phyloP scores from a whole-genome alignment of 345 rosid genomes.

The Salix dunnii region DNA sequence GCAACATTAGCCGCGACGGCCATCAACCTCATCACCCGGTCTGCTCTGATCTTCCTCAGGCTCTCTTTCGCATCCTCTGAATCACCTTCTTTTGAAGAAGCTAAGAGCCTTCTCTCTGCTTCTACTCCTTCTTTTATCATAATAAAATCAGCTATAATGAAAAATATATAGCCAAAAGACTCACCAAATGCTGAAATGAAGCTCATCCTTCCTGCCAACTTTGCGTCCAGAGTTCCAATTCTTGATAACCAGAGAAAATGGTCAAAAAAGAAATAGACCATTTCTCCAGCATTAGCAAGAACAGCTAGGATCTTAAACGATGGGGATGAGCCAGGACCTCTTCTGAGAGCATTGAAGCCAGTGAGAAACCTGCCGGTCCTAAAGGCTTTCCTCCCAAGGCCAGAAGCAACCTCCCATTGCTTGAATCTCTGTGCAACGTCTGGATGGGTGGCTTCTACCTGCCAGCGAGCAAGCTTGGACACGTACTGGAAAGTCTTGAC shows the following conservation, averaged over 20 bases:
- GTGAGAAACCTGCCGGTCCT: conserved; percentile 90
- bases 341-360: conserved; percentile 74
- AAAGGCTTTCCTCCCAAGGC: conserved; percentile 91
- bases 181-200: conserved; percentile 94
- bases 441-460: conserved; percentile 47
- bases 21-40: conserved; percentile 81
- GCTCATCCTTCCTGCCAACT: conserved; percentile 73
- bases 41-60: conserved; percentile 47
- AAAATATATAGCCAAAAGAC: conserved; percentile 89
- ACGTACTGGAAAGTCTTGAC: conserved; percentile 97
- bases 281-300: conserved; percentile 87
- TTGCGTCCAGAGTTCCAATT: conserved; percentile 69
- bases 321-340: conserved; percentile 61
- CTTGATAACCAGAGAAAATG: conserved; percentile 93
- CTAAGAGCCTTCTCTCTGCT: conserved; percentile 47
- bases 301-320: conserved; percentile 46
- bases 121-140: conserved; percentile 47
- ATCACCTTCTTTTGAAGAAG: conserved; percentile 14
- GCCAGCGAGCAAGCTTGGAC: conserved; percentile 88
- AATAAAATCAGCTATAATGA: conserved; percentile 61
- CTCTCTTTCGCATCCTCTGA: conserved; percentile 32
- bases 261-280: conserved; percentile 94
- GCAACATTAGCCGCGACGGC: conserved; percentile 83
- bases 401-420: conserved; percentile 93
- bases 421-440: conserved; percentile 58